Base-by-base conservation (phyloP, 2,329 filamentous ascomycete genomes). In the Fusarium sp. region DNA sequence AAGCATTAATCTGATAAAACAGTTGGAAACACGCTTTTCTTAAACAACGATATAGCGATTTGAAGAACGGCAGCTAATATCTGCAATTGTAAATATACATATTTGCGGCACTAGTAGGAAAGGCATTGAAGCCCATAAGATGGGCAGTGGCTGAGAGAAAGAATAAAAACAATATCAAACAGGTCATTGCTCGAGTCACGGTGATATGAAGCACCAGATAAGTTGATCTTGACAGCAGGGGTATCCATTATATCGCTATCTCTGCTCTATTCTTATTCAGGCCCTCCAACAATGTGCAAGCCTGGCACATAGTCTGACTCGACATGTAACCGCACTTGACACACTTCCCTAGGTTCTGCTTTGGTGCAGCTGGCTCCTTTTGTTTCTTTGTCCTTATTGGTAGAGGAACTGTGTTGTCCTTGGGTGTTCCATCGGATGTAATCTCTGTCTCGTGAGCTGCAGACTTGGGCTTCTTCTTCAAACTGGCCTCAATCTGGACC, bases 291-390 rank as follows among this genome's bases (percentile, higher is more conserved):
- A 99, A 84, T 68, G 91, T 92, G 79, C 96, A 99, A 1, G 96
- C 96, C 81, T 99, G 97, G 82, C 96, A 99, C 41, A 98, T 89
- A 33, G 89, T 88, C 81, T 99, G 96, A 75, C 95, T 98, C 4
- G 96, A 97, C 81, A 99, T 92, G 79, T 98, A 99, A 17, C 96
- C 96, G 75, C 96, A 99, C 56, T 89, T 91, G 77, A 91, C 89
- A 78, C 96, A 99, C 70, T 90, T 91, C 3, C 95, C 93, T 73
- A 98, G 87, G 17, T 91, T 90, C 80, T 95, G 93, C 76, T 89
- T 87, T n/a, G 86, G 82, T 14, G 76, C 79, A 46, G 73, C 13
- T 3, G 78, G 56, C 45, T 45, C 73, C 71, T 67, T 77, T 76
- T 71, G 66, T 50, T 73, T 74, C 32, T 76, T 75, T 15, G 57